Percentiles rank a stretch among this genome's conserved stretches.
Evolutionary conservation across 768 basidiomycete species (phyloP).

Genomic region (Crucibulum laeve): DNA sequence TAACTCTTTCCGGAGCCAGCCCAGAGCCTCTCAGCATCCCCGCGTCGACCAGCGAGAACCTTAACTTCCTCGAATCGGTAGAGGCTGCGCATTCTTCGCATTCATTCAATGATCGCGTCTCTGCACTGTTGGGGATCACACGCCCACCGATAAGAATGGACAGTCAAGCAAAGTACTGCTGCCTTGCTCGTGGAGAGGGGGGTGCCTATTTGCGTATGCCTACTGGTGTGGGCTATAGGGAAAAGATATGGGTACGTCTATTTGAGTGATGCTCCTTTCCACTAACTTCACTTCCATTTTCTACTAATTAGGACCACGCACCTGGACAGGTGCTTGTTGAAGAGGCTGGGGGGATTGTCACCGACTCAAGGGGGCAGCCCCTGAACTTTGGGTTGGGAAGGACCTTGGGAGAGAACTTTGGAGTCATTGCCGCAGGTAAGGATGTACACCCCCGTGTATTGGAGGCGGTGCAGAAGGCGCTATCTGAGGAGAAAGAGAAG

Average conservation of each 20-base stretch:
- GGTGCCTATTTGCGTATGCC: slow-evolving; percentile 81
- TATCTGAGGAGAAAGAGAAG: slow-evolving; percentile 22
- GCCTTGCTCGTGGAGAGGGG: slow-evolving; percentile 83
- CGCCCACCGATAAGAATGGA: slow-evolving; percentile 80
- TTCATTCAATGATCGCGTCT: slow-evolving; percentile 73
- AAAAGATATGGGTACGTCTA: slow-evolving; percentile 89
- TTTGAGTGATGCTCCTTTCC: too few relatives aligned
- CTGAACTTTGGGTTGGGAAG: slow-evolving; percentile 87
- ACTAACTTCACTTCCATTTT: background rate
- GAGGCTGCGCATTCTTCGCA: slow-evolving; percentile 93
- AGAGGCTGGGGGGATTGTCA: slow-evolving; percentile 88
- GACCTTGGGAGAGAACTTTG: slow-evolving; percentile 82
- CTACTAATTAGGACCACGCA: slow-evolving; percentile 72
- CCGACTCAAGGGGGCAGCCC: slow-evolving; percentile 72
- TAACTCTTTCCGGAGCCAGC: slow-evolving; percentile 46
- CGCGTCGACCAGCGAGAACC: slow-evolving; percentile 34
- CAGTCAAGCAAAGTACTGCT: slow-evolving; percentile 92
- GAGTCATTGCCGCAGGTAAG: slow-evolving; percentile 79
- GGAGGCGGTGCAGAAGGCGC: slow-evolving; percentile 65
- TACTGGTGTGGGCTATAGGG: slow-evolving; percentile 70
- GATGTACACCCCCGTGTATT: slow-evolving; percentile 67
- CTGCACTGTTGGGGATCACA: slow-evolving; percentile 60
- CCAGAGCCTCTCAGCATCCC: slow-evolving; percentile 53
- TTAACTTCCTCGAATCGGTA: slow-evolving; percentile 86
- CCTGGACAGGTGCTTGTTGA: slow-evolving; percentile 79